Percentiles rank a stretch among this genome's conserved stretches.
Evolutionary conservation across 2,329 filamentous ascomycete genomes (phyloP).

Genomic region (Pezicula rhizophila): DNA sequence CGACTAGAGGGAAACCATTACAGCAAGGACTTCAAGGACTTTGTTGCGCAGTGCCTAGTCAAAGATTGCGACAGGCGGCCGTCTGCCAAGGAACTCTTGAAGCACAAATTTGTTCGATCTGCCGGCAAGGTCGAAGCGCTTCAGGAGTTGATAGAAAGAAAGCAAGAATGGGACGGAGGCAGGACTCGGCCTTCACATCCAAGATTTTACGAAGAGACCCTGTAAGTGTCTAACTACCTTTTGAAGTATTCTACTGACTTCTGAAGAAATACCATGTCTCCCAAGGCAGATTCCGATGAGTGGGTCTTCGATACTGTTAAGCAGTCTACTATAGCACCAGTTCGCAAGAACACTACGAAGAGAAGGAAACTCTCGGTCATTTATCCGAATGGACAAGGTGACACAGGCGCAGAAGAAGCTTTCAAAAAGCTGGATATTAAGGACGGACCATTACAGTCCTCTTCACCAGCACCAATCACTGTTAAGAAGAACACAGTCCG

Average conservation of each 20-base stretch:
- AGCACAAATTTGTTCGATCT: conserved; percentile 79
- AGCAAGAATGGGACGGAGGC: conserved; percentile 74
- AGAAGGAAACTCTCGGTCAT: conserved; percentile 52
- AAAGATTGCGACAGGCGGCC: conserved; percentile 85
- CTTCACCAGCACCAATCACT: conserved; percentile 48
- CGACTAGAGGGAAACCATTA: conserved; percentile 74
- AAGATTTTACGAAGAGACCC: conserved; percentile 89
- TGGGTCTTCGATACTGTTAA: conserved; percentile 97
- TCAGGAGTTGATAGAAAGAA: conserved; percentile 79
- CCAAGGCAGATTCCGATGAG: conserved; percentile 67
- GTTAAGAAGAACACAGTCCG: conserved; percentile 53
- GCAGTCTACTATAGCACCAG: conserved; percentile 54
- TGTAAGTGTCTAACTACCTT: conserved; percentile 39
- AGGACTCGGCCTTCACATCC: conserved; percentile 63
- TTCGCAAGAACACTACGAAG: conserved; percentile 43
- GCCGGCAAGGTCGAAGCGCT: conserved; percentile 85
- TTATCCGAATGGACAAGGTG: conserved; percentile 34
- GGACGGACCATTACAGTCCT: conserved; percentile 51
- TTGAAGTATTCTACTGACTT: conserved; percentile 11
- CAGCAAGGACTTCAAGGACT: conserved; percentile 89
- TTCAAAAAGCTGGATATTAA: conserved; percentile 56
- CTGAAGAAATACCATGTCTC: conserved; percentile 56
- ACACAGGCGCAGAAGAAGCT: conserved; percentile 44
- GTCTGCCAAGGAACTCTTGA: conserved; percentile 78
- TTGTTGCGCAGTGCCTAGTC: conserved; percentile 81